Conservation (phyloP, 306 rosid species). For the Senna siamea region DNA sequence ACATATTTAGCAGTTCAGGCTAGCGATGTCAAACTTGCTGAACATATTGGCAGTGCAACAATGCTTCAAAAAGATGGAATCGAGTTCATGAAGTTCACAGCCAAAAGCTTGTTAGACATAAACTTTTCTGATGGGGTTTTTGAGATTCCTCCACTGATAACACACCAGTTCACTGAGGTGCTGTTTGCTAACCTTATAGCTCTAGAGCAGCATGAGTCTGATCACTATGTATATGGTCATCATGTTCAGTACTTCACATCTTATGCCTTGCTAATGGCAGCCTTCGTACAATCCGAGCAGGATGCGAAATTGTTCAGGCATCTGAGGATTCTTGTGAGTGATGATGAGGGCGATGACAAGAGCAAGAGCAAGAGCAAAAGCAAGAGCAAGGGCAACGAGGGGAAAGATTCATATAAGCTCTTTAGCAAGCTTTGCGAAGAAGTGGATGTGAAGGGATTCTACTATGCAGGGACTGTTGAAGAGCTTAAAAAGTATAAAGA, state of each 20-base stretch:
- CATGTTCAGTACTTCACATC: constrained; percentile 51
- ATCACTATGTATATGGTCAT: not conserved
- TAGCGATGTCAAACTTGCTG: not conserved
- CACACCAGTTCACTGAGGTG: constrained; percentile 31
- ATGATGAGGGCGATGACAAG: constrained; percentile 8
- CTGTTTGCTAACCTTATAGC: constrained; percentile 61
- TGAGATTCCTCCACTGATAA: constrained; percentile 46
- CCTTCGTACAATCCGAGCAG: constrained; percentile 32
- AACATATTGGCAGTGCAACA: constrained; percentile 35
- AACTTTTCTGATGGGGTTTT: constrained; percentile 51
- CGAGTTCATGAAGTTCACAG: constrained; percentile 43
- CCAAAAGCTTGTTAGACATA: constrained; percentile 53
- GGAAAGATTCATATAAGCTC: constrained; percentile 29
- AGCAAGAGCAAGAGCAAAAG: not conserved
- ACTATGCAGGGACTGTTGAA: constrained; percentile 48
- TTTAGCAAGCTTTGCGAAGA: constrained; percentile 37
- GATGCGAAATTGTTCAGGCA: constrained; percentile 48
- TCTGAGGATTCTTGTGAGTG: constrained; percentile 35
- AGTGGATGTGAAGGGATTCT: constrained; percentile 27
- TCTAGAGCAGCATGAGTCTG: constrained; percentile 42
- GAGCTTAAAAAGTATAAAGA: constrained; percentile 29
- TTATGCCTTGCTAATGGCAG: constrained; percentile 49
- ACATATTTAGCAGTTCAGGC: constrained; percentile 24
- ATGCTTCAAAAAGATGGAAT: constrained; percentile 45
- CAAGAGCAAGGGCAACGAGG: not conserved